Evolutionary conservation across 805 yeast genomes (phyloP).

Genomic region (Wickerhamiella cacticola): DNA sequence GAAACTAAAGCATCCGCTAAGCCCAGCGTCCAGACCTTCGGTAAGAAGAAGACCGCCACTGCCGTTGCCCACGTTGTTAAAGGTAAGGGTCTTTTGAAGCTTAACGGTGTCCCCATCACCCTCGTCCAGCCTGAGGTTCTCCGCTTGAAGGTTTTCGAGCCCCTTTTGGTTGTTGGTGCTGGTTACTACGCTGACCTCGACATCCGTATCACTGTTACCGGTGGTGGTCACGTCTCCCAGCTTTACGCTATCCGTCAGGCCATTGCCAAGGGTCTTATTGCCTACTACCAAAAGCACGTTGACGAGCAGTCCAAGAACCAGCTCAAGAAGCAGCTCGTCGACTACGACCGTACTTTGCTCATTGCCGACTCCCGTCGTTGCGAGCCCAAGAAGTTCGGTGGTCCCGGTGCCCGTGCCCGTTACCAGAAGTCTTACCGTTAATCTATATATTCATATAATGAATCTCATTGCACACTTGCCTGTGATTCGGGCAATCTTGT

Average conservation of each 20-base stretch:
- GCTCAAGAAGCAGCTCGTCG: conserved; percentile 92
- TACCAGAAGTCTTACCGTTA: conserved; percentile 99
- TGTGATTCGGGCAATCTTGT: background rate
- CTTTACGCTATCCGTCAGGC: conserved; percentile 99
- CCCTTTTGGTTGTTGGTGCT: conserved; percentile 93
- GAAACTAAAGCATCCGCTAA: conserved; percentile 13
- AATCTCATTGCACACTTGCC: background rate
- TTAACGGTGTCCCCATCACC: conserved; percentile 98
- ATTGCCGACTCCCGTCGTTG: conserved; percentile 99
- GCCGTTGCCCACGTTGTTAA: conserved; percentile 99
- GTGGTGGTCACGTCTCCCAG: conserved; percentile 99
- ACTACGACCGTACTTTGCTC: conserved; percentile 98
- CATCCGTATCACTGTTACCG: conserved; percentile 97
- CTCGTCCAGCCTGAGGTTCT: conserved; percentile 98
- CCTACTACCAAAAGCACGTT: conserved; percentile 98
- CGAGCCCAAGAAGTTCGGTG: conserved; percentile 99
- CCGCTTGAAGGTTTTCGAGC: conserved; percentile 99
- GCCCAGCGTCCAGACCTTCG: conserved; percentile 67
- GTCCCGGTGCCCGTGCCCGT: conserved; percentile 99
- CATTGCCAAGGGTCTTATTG: conserved; percentile 98
- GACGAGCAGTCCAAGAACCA: conserved; percentile 99
- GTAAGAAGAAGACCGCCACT: conserved; percentile 99
- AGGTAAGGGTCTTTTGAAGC: conserved; percentile 98
- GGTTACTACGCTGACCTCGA: conserved; percentile 98
- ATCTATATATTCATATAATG: conserved; percentile 19